Conservation (phyloP, 116 monocot genomes). For the Zostera marina region DNA sequence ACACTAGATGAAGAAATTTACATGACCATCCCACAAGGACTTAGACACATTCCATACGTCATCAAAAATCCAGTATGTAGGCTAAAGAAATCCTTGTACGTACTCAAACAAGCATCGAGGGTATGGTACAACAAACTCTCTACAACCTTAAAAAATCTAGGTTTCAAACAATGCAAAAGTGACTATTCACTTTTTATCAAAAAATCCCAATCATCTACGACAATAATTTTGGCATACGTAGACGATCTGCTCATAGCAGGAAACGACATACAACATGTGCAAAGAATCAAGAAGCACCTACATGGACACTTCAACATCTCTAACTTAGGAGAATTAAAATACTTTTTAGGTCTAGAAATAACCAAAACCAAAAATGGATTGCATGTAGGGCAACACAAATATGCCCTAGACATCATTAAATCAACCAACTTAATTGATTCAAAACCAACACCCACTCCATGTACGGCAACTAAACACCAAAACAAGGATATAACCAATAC, state of each 20-base stretch:
- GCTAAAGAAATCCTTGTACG: conserved; percentile 9
- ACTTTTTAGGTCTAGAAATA: no score
- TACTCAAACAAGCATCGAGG: conserved; percentile 7
- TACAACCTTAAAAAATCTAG: background rate
- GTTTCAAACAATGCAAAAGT: background rate
- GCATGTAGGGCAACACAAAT: no score
- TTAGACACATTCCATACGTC: background rate
- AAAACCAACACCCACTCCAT: no score
- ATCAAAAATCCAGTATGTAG: background rate
- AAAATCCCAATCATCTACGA: background rate
- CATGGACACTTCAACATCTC: conserved; percentile 1
- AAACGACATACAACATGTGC: no score
- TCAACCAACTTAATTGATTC: no score
- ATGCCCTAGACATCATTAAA: no score
- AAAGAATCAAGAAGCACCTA: background rate
- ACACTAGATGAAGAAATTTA: conserved; percentile 4
- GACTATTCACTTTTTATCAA: conserved; percentile 2
- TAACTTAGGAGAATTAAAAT: conserved; percentile 3
- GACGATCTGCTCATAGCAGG: conserved; percentile 6
- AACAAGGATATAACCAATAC: no score
- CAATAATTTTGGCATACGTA: conserved; percentile 1
- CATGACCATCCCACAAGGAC: conserved; percentile 1
- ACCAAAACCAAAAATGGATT: no score
- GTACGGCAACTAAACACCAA: no score
- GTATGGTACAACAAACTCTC: background rate